phyloP scores from a whole-genome alignment of 768 basidiomycete species.

The Phlebiopsis flavidoalba region DNA sequence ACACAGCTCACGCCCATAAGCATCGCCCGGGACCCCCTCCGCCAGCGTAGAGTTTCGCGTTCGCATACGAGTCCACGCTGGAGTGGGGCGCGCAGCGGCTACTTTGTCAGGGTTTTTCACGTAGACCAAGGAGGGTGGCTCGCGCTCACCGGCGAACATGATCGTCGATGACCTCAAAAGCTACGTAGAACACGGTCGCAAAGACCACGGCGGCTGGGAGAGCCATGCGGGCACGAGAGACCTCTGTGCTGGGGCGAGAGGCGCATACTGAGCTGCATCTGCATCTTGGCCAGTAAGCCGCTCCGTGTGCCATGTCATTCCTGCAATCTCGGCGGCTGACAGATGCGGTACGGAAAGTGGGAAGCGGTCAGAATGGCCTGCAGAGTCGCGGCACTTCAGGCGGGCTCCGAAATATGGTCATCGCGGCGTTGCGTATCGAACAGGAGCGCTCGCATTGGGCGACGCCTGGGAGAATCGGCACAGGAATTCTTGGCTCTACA shows the following conservation, averaged over 20 bases:
- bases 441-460: conserved; percentile 28
- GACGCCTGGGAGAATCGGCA: conserved; percentile 43
- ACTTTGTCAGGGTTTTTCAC: conserved; percentile 27
- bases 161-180: conserved; percentile 29
- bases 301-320: too few relatives aligned
- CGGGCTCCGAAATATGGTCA: conserved; percentile 36
- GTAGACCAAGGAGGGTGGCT: conserved; percentile 25
- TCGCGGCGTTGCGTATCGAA: conserved; percentile 35
- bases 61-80: conserved; percentile 32
- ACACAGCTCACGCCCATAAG: conserved; percentile 16
- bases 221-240: conserved; percentile 22
- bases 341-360: conserved; percentile 36
- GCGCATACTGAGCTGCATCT: not conserved
- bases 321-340: conserved; percentile 3
- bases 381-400: conserved; percentile 38
- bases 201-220: conserved; percentile 28
- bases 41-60: conserved; percentile 30
- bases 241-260: not conserved
- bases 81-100: conserved; percentile 31
- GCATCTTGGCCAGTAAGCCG: not conserved
- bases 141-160: conserved; percentile 31
- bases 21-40: conserved; percentile 11
- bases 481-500: conserved; percentile 36
- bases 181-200: conserved; percentile 25
- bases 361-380: conserved; percentile 39